Conservation (phyloP, 306 rosid genomes). For the Urtica urens region DNA sequence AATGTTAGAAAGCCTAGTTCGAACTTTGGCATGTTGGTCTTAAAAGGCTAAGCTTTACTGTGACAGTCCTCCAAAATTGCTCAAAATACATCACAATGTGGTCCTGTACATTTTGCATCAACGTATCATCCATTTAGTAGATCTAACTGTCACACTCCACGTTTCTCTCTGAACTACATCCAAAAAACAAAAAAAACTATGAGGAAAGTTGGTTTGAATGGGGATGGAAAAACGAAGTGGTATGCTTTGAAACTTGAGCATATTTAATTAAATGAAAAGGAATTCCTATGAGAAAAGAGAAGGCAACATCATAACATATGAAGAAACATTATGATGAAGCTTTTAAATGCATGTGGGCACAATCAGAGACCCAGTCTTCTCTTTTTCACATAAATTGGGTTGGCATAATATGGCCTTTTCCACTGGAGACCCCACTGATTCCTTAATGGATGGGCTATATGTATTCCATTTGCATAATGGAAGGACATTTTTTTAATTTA, state of each 20-base stretch:
- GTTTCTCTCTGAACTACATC: background rate
- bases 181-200: background rate
- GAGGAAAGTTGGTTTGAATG: background rate
- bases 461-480: conserved; percentile 18
- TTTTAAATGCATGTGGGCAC: conserved; percentile 21
- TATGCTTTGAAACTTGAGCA: conserved; percentile 15
- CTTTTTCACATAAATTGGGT: background rate
- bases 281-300: conserved; percentile 22
- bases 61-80: background rate
- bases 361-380: conserved; percentile 10
- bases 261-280: conserved; percentile 24
- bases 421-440: conserved; percentile 32
- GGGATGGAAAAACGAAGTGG: conserved; percentile 4
- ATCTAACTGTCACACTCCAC: background rate
- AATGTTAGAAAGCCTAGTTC: background rate
- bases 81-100: background rate
- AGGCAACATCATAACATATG: conserved; percentile 29
- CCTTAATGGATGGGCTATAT: conserved; percentile 35
- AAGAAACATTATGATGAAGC: conserved; percentile 30
- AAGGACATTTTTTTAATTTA: too few species aligned
- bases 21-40: background rate
- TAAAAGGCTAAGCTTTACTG: background rate
- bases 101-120: background rate
- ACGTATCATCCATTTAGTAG: background rate
- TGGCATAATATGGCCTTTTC: conserved; percentile 7